Conservation (phyloP, 441 rosid genomes). For the Arabidopsis hybrid region DNA sequence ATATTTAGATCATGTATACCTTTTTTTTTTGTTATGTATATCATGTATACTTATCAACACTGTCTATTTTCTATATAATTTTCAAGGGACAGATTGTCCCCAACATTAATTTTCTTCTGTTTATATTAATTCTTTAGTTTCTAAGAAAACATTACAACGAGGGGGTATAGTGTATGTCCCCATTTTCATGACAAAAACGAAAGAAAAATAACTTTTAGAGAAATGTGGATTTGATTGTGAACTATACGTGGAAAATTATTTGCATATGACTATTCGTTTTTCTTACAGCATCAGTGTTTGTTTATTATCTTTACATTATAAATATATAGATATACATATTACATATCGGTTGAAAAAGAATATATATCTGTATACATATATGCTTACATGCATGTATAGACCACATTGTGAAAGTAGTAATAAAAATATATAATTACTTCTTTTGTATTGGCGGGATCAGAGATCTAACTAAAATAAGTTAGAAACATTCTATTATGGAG, state of each 20-base stretch:
- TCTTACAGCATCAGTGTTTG: neutral
- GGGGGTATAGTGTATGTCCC: constrained; percentile 26
- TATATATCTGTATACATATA: neutral
- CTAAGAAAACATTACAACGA: constrained; percentile 37
- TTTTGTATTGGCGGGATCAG: constrained; percentile 24
- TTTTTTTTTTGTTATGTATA: neutral
- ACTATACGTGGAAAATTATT: constrained; percentile 10
- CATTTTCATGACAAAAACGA: constrained; percentile 21
- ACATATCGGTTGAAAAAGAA: neutral
- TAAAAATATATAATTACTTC: constrained; percentile 1
- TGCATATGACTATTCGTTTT: neutral
- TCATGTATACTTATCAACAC: constrained; percentile 26
- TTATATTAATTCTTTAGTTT: constrained; percentile 22
- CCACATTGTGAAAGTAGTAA: neutral
- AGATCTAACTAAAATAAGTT: constrained; percentile 20
- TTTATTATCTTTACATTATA: neutral
- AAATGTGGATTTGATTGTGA: constrained; percentile 26
- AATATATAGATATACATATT: neutral
- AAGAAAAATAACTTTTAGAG: neutral
- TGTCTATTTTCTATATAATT: constrained; percentile 31
- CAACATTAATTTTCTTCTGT: constrained; percentile 34
- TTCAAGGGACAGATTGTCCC: constrained; percentile 39
- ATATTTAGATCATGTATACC: neutral
- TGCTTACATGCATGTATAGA: neutral
- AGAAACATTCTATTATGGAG: constrained; percentile 42